These are phyloP conservation scores for Pseudisothecium myosuroides DNA, from an alignment of 225 moss, liverwort and hornwort species.

Conservation along the genomic window DNA sequence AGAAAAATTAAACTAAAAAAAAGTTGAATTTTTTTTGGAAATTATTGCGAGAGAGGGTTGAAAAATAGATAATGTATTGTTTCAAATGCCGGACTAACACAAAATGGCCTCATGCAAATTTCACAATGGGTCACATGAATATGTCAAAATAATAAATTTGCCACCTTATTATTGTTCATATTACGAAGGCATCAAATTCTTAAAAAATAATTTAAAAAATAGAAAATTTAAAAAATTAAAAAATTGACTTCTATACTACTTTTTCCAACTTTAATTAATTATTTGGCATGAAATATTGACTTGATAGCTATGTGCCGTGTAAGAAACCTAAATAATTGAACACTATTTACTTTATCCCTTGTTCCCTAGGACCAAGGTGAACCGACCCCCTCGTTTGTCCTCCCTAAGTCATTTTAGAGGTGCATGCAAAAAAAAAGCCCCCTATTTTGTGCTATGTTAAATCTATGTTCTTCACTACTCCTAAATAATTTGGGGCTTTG, in stretches of 20 bases:
- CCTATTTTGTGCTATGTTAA: too few species aligned
- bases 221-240: neutral
- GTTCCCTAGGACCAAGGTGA: too few species aligned
- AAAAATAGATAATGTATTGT: neutral
- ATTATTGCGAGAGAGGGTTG: neutral
- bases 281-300: neutral
- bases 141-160: neutral
- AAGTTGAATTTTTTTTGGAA: neutral
- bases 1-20: neutral
- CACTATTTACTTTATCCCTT: neutral
- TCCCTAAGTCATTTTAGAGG: too few species aligned
- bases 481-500: too few species aligned
- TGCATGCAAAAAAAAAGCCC: too few species aligned
- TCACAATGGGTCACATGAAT: neutral
- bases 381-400: too few species aligned
- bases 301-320: rapidly evolving
- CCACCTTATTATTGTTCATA: neutral
- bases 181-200: neutral
- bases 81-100: rapidly evolving
- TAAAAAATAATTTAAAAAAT: neutral
- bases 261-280: neutral
- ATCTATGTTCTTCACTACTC: too few species aligned
- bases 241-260: rapidly evolving
- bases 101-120: neutral
- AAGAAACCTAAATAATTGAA: neutral